Evolutionary conservation across 2,329 filamentous ascomycete species (phyloP).

Genomic region (Colletotrichum musae): DNA sequence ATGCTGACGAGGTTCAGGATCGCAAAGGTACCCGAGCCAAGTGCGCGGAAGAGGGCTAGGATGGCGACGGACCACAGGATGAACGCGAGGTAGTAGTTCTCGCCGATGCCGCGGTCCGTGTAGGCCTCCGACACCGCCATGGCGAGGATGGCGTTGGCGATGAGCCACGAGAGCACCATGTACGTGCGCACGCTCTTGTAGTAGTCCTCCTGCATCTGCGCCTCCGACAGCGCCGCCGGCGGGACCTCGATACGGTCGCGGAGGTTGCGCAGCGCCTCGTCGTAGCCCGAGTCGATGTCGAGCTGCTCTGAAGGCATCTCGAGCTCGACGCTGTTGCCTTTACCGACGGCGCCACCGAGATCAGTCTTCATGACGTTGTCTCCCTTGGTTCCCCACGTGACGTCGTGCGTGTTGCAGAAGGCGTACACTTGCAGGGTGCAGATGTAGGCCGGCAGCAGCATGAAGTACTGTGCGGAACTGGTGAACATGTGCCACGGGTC

Average conservation of each 20-base stretch:
- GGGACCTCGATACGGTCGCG: slow-evolving; percentile 92
- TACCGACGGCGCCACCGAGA: slow-evolving; percentile 85
- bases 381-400: slow-evolving; percentile 98
- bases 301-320: slow-evolving; percentile 99
- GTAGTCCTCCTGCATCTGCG: slow-evolving; percentile 96
- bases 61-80: slow-evolving; percentile 93
- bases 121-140: slow-evolving; percentile 95
- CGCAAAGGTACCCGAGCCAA: slow-evolving; percentile 86
- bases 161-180: slow-evolving; percentile 97
- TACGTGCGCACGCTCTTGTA: slow-evolving; percentile 98
- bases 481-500: slow-evolving; percentile 99
- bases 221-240: slow-evolving; percentile 72
- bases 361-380: slow-evolving; percentile 97
- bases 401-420: slow-evolving; percentile 99
- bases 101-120: slow-evolving; percentile 76
- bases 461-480: slow-evolving; percentile 90
- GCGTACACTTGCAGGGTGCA: slow-evolving; percentile 98
- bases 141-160: slow-evolving; percentile 90
- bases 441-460: slow-evolving; percentile 92
- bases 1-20: slow-evolving; percentile 88
- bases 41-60: slow-evolving; percentile 87
- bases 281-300: slow-evolving; percentile 97
- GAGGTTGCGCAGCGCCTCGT: slow-evolving; percentile 95
- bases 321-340: slow-evolving; percentile 85
- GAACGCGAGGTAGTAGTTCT: slow-evolving; percentile 93